Conservation (phyloP, 805 yeast genomes). For the Yamadazyma insecticola region DNA sequence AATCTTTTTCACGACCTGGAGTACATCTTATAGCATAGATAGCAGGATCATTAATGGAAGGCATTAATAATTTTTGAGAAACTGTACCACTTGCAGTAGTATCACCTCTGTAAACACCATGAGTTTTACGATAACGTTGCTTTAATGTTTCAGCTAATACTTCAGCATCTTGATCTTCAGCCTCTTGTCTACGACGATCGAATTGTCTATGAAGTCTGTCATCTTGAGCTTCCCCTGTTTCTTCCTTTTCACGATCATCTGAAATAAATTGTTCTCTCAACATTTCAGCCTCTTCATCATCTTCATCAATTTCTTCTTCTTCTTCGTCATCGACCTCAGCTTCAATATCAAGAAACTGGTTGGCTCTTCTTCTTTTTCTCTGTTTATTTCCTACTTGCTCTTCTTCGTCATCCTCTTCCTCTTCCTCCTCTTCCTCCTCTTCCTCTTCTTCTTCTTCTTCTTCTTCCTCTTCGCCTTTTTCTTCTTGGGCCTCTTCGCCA, state of each 20-base stretch:
- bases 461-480: conserved; percentile 8
- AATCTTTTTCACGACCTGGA: conserved; percentile 88
- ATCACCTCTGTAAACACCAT: conserved; percentile 80
- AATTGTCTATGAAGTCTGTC: conserved; percentile 88
- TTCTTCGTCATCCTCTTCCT: conserved; percentile 47
- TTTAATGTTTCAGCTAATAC: conserved; percentile 86
- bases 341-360: conserved; percentile 95
- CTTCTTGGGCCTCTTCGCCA: conserved; percentile 11
- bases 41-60: conserved; percentile 93
- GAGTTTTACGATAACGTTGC: conserved; percentile 85
- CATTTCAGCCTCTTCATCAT: conserved; percentile 87
- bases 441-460: conserved; percentile 40
- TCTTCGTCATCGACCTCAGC: conserved; percentile 99
- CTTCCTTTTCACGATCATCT: conserved; percentile 56
- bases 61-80: conserved; percentile 88
- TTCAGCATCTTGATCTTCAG: conserved; percentile 93
- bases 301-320: conserved; percentile 83
- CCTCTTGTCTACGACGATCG: conserved; percentile 81
- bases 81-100: conserved; percentile 60
- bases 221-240: conserved; percentile 38
- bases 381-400: conserved; percentile 46
- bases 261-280: conserved; percentile 79
- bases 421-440: conserved; percentile 45
- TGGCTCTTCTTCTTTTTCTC: conserved; percentile 49
- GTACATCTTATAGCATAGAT: conserved; percentile 95